Percentiles rank a stretch among this genome's conserved stretches.
Evolutionary conservation across 306 rosid genomes (phyloP).

Genomic region (Ceratonia siliqua): DNA sequence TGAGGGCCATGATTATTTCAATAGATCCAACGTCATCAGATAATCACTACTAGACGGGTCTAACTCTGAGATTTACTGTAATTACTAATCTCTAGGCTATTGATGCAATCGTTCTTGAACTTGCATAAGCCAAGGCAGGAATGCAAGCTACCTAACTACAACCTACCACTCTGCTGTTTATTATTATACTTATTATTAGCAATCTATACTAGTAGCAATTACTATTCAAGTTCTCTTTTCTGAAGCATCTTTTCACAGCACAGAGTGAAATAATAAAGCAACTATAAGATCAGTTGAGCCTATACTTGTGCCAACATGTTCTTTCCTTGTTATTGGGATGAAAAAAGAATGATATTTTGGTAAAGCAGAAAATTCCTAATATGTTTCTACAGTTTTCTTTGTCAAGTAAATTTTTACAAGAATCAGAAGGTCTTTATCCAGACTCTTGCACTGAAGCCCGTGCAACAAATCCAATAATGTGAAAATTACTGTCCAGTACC

Average conservation of each 20-base stretch:
- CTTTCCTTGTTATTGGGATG: neutral
- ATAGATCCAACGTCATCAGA: too few species aligned
- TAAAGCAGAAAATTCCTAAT: slow-evolving; percentile 16
- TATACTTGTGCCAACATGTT: neutral
- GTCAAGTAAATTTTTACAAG: slow-evolving; percentile 3
- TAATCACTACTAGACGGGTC: too few species aligned
- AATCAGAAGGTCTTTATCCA: neutral
- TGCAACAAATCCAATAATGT: neutral
- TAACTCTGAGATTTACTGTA: too few species aligned
- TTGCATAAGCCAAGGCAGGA: too few species aligned
- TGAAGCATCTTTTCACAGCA: neutral
- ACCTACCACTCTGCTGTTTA: neutral
- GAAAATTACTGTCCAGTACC: neutral
- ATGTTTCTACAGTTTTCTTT: slow-evolving; percentile 7
- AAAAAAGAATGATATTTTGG: slow-evolving; percentile 24
- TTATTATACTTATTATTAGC: neutral
- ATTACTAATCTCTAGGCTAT: too few species aligned
- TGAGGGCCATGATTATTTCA: too few species aligned
- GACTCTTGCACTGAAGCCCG: neutral
- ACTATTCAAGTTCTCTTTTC: slow-evolving; percentile 5
- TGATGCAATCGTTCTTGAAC: too few species aligned
- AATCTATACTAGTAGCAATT: too few species aligned
- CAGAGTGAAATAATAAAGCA: too few species aligned
- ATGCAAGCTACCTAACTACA: too few species aligned
- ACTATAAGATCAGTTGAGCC: slow-evolving; percentile 5